Evolutionary conservation across 768 basidiomycete species (phyloP).

Genomic region (Hericium erinaceus): DNA sequence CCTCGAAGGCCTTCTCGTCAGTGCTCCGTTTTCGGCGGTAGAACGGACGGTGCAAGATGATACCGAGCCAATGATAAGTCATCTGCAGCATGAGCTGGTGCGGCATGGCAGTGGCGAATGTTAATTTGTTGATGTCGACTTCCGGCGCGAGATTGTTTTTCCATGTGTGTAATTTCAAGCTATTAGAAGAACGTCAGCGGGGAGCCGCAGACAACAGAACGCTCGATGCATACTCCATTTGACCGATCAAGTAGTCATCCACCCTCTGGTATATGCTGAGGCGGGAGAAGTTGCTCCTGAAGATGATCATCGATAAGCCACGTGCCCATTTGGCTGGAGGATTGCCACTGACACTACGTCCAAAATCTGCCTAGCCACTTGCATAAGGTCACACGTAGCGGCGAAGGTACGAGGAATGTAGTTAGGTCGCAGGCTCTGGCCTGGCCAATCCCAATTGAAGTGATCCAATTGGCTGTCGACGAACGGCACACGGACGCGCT

Average conservation of each 20-base stretch:
- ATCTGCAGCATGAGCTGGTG: constrained; percentile 14
- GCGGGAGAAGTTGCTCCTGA: constrained; percentile 12
- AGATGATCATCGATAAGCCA: not conserved
- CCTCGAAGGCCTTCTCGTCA: not conserved
- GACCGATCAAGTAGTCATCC: constrained; percentile 10
- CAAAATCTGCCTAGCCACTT: constrained; percentile 10
- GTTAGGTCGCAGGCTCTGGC: constrained; percentile 15
- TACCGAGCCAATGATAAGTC: constrained; percentile 12
- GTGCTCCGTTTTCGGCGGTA: constrained; percentile 8
- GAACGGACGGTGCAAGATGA: constrained; percentile 14
- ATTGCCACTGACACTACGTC: constrained; percentile 9
- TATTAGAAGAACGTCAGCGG: not conserved
- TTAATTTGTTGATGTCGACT: constrained; percentile 11
- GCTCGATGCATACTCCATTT: constrained; percentile 10
- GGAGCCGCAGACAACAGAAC: not conserved
- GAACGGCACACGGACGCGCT: constrained; percentile 36
- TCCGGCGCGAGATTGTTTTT: constrained; percentile 10
- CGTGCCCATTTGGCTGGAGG: not conserved
- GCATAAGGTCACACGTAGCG: constrained; percentile 12
- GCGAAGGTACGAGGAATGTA: constrained; percentile 11
- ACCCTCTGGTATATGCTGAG: constrained; percentile 4
- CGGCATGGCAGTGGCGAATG: constrained; percentile 4
- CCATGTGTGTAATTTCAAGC: constrained; percentile 13
- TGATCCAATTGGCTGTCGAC: constrained; percentile 42
- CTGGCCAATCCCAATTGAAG: constrained; percentile 32